phyloP scores from a whole-genome alignment of 176 grass and related monocot genomes.

The Tillandsia fasciculata region DNA sequence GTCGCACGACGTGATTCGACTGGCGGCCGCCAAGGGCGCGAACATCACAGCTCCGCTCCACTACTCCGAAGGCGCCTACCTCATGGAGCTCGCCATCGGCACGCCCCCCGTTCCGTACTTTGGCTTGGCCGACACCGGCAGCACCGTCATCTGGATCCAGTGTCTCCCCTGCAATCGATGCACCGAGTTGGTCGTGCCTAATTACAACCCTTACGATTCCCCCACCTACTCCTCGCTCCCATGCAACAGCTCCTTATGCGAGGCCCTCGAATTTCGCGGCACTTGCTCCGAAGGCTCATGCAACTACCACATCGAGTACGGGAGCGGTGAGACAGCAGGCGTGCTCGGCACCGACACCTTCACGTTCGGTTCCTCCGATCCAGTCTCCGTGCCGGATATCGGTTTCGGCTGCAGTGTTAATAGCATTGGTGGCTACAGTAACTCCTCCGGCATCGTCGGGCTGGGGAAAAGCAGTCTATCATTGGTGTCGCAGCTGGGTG shows the following conservation, averaged over 20 bases:
- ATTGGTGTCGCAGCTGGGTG: constrained; percentile 11
- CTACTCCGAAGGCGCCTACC: not conserved
- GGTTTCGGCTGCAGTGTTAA: not conserved
- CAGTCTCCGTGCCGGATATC: not conserved
- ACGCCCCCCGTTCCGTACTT: not conserved
- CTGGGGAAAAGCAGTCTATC: constrained; percentile 3
- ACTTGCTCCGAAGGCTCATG: not conserved
- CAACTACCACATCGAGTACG: not conserved
- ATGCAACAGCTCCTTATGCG: constrained; percentile 4
- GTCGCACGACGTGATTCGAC: not conserved
- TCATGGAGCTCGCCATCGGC: constrained; percentile 17
- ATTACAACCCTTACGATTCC: not conserved
- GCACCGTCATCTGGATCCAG: constrained; percentile 14
- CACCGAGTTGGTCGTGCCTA: not conserved
- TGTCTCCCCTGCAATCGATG: constrained; percentile 6
- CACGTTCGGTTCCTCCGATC: not conserved
- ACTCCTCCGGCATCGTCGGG: constrained; percentile 7
- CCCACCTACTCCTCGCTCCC: not conserved
- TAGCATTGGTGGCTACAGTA: not conserved
- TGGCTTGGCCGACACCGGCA: constrained; percentile 19
- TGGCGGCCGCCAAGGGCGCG: not conserved
- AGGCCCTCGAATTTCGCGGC: not conserved
- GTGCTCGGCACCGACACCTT: not conserved
- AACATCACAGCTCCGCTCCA: not conserved
- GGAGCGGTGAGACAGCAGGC: not conserved